These are phyloP conservation scores for Elaeagnus macrophylla DNA, from an alignment of 306 rosid genomes.

Conservation along the genomic window DNA sequence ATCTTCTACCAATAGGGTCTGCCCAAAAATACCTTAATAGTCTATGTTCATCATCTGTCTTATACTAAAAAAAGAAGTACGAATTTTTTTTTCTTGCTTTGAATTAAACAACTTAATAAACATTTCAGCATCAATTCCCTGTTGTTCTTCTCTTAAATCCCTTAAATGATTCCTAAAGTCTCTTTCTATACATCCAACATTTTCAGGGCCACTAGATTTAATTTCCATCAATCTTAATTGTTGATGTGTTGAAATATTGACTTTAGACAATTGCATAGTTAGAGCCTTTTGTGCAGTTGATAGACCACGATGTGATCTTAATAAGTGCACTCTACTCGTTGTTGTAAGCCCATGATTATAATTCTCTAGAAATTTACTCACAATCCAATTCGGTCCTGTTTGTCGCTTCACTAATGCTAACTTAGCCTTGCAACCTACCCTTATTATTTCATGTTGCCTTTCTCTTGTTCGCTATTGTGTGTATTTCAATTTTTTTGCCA, in stretches of 20 bases:
- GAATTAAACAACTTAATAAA: not conserved
- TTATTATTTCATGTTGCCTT: not conserved
- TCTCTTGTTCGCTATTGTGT: not conserved
- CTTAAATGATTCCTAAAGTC: not conserved
- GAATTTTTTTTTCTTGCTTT: not conserved
- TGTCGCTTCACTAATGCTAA: not conserved
- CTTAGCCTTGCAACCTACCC: not conserved
- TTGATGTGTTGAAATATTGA: not conserved
- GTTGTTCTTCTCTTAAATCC: not conserved
- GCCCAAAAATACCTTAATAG: not conserved
- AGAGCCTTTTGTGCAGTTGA: not conserved
- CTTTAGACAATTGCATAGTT: not conserved
- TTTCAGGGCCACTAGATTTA: not conserved
- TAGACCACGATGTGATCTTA: not conserved
- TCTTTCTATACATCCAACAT: not conserved
- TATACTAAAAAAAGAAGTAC: not conserved
- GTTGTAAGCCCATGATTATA: not conserved
- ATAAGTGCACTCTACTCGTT: not conserved
- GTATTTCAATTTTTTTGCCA: not conserved
- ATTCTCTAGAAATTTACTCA: not conserved
- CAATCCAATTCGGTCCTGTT: not conserved
- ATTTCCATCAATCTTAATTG: not conserved
- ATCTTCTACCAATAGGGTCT: not conserved
- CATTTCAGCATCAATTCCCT: not conserved
- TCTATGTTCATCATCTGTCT: not conserved